phyloP scores from a whole-genome alignment of 768 basidiomycete species.

The Termitomyces sp. region DNA sequence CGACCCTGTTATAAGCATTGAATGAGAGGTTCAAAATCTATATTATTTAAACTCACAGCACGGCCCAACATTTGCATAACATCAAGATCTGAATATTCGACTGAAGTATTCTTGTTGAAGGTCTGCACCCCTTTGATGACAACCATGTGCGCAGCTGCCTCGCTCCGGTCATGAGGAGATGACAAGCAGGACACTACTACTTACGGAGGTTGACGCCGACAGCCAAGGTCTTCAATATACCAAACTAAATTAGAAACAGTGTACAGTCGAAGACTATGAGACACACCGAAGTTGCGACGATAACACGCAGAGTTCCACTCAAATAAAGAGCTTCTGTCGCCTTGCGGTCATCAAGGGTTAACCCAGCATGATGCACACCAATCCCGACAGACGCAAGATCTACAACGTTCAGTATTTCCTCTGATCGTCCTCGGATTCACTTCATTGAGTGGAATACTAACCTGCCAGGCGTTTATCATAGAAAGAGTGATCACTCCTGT shows the following conservation, averaged over 20 bases:
- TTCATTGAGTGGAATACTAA: conserved; percentile 21
- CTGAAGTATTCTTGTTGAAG: conserved; percentile 62
- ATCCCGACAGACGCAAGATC: conserved; percentile 71
- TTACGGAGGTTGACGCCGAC: conserved; percentile 94
- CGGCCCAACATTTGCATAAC: conserved; percentile 96
- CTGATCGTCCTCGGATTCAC: not conserved
- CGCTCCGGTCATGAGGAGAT: not conserved
- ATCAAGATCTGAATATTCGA: conserved; percentile 90
- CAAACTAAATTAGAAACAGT: not conserved
- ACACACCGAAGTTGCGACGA: conserved; percentile 82
- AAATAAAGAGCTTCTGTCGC: conserved; percentile 70
- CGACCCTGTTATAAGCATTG: conserved; percentile 50
- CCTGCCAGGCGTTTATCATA: conserved; percentile 64
- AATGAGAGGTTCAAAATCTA: not conserved
- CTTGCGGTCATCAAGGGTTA: conserved; percentile 67
- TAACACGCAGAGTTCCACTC: conserved; percentile 53
- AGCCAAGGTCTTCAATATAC: conserved; percentile 72
- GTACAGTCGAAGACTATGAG: not conserved
- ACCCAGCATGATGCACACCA: conserved; percentile 89
- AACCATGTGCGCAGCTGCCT: conserved; percentile 83
- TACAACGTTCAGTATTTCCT: conserved; percentile 16
- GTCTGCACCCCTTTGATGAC: conserved; percentile 87
- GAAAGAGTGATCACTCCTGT: conserved; percentile 53
- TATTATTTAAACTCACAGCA: conserved; percentile 48
- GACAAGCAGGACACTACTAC: conserved; percentile 17